Conservation (phyloP, 331 rosid species). For the Arachis monticola region DNA sequence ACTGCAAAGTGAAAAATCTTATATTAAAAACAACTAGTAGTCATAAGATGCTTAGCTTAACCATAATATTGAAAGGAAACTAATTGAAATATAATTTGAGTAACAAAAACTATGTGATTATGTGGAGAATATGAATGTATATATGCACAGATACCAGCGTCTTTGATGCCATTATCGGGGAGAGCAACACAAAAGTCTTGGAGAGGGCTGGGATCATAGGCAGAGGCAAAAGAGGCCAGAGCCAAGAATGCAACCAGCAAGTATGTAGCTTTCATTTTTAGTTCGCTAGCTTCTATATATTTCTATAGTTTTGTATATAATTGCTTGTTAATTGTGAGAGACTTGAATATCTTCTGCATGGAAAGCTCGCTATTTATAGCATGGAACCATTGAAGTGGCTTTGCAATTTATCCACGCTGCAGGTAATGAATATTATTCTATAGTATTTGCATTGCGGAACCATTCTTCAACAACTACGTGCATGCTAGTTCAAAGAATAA, state of each 20-base stretch:
- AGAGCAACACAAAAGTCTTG: conserved; percentile 41
- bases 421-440: background rate
- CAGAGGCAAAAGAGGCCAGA: conserved; percentile 32
- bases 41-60: background rate
- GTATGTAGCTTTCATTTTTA: conserved; percentile 19
- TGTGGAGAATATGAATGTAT: background rate
- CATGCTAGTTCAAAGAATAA: background rate
- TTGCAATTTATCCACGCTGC: background rate
- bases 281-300: background rate
- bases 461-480: conserved; percentile 21
- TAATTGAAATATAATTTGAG: too few relatives aligned
- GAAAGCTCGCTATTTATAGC: conserved; percentile 37
- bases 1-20: conserved; percentile 1
- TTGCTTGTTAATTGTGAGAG: conserved; percentile 7
- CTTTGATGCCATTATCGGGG: background rate
- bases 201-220: conserved; percentile 36
- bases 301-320: background rate
- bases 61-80: too few relatives aligned
- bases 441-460: background rate
- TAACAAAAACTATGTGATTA: background rate
- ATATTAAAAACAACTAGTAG: background rate
- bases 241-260: conserved; percentile 16
- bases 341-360: conserved; percentile 1
- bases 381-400: conserved; percentile 10
- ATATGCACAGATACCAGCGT: conserved; percentile 18